Evolutionary conservation across 2,329 filamentous ascomycete species (phyloP), one percentile per base, ranked within the genome.

Genomic region (Penicillium sp.): DNA sequence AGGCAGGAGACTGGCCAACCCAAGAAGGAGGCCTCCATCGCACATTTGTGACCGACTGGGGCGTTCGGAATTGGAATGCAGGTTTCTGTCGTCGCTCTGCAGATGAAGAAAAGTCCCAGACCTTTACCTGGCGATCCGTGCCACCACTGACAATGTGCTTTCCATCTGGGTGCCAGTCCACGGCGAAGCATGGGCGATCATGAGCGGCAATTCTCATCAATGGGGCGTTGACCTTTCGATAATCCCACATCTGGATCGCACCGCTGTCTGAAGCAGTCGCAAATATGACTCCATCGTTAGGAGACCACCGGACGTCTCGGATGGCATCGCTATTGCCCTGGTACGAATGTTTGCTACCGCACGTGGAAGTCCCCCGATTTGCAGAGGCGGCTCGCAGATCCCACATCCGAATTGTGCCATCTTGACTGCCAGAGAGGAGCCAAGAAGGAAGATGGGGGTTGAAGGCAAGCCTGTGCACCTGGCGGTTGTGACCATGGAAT

Each of bases 101-200:
- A n/a, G 67, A 70, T 2, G 72, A 68, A 4, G 78, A 79, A 49
- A 83, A 78, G 62, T 84, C 80, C 79, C 81, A 84, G 26, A 84
- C 75, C 61, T 79, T 79, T 54, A 84, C 75, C 28, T 78, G 78
- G 51, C 77, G 78, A 62, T 84, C 81, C 21, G 76, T 72, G 45
- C 81, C 75, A n/a, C 78, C 80, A 57, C 79, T 83, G 47, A 80
- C 74, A 9, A 84, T 69, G 62, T 84, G 79, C 59, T 78, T 82
- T 6, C 81, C 81, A 57, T 84, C 80, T 1, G 81, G 81, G 60
- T 84, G 81, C 80, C 81, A 84, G 62, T 84, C 81, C 32, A 84
- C 75, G 6, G 79, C 74, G 53, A 77, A 81, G 67, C 81, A 84
- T 4, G 73, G 73, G 53, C 75, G 76, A 56, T 80, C 76, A 61